Conservation (phyloP, 768 basidiomycete genomes). For the Thelephora ganbajun region DNA sequence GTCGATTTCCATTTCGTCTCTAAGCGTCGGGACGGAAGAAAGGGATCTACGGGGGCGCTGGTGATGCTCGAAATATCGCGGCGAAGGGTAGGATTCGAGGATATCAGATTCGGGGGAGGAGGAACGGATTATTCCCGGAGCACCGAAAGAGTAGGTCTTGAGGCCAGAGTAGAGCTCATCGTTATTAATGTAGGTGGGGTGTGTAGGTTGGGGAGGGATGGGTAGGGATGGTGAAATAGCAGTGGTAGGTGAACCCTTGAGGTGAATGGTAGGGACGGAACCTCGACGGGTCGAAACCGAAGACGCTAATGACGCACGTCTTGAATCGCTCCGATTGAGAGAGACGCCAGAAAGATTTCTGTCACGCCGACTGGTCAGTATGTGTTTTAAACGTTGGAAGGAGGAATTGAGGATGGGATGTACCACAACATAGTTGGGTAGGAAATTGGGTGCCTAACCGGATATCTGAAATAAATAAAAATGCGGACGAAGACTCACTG, state of each 20-base stretch:
- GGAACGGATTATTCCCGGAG: neutral
- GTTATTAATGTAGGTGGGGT: constrained; percentile 8
- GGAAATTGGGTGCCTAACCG: neutral
- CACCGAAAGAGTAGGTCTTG: neutral
- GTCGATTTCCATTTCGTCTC: constrained; percentile 20
- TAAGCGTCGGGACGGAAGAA: constrained; percentile 11
- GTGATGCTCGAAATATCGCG: constrained; percentile 17
- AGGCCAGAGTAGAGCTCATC: constrained; percentile 10
- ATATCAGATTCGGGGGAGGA: neutral
- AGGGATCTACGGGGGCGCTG: constrained; percentile 33
- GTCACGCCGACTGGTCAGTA: constrained; percentile 6
- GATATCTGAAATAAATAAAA: neutral
- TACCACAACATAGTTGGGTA: neutral
- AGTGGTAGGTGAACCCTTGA: constrained; percentile 11
- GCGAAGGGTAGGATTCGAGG: neutral
- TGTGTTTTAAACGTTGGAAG: constrained; percentile 1
- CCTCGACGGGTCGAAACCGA: constrained; percentile 13
- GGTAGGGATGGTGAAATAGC: constrained; percentile 8
- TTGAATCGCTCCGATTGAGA: constrained; percentile 4
- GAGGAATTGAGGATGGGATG: neutral
- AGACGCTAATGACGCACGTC: constrained; percentile 10
- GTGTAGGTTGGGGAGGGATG: constrained; percentile 8
- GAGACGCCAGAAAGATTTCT: constrained; percentile 8
- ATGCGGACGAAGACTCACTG: neutral
- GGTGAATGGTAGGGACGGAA: constrained; percentile 16